Base-by-base conservation (phyloP, 257 asterid genomes). In the Penstemon newberryi region DNA sequence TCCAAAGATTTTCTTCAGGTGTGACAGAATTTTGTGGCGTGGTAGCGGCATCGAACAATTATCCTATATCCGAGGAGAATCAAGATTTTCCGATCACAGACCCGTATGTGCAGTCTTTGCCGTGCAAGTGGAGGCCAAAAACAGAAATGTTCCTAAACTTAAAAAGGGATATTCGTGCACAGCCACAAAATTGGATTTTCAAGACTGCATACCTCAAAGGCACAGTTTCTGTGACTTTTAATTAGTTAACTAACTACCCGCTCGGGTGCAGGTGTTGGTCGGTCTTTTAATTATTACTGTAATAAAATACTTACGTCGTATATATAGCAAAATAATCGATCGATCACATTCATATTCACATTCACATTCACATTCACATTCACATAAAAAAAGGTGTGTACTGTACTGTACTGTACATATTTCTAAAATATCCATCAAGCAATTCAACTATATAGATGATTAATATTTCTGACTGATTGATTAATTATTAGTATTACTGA, bases 11-110 rank as follows among this genome's bases (percentile, higher is more conserved):
- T 25, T 12, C 60, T 70, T 65, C 85, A 90, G 98, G 98, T 92
- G 98, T 66, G 98, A 92, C 39, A 81, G 98, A 67, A 88, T 92
- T 55, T 57, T 92, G 64, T 92, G 98, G 98, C 84, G 76, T 3
- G 98, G 98, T 0, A 54, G 65, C 0, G 92, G 96, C 7, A 81
- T 89, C 0, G 95, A 89, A 11, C 92, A 89, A 37, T 8, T 89
- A 19, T 89, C 90, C 0, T 92, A 92, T 70, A 65, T 82, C 13
- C 81, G 98, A 0, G 98, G 95, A 15, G 97, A 91, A 59, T 91
- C 96, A 5, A 81, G 97, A 75, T 87, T 91, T 54, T 91, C 97
- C 0, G 96, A 91, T 70, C 98, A 91, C 36, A 78, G 98, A 13
- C 96, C 98, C 0, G 98, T 92, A 25, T 92, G 90, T 36, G 91